These are phyloP conservation scores for Ceratocystis alfenasii DNA, from an alignment of 2,329 filamentous ascomycete species.

Conservation along the genomic window DNA sequence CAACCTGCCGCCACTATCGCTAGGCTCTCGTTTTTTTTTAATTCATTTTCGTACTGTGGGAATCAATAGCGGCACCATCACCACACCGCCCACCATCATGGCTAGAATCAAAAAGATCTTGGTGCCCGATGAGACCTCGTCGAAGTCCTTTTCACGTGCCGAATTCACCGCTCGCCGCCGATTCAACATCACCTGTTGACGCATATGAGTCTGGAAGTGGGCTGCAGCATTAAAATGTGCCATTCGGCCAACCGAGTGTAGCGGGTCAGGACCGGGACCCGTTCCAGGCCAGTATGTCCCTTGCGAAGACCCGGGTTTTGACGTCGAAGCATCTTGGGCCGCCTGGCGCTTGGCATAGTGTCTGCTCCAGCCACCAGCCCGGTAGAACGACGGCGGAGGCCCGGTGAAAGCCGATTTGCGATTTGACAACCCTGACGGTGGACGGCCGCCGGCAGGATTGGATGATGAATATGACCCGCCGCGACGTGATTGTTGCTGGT, in stretches of 20 bases:
- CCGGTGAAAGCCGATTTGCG: constrained; percentile 67
- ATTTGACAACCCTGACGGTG: constrained; percentile 68
- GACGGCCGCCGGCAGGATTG: constrained; percentile 58
- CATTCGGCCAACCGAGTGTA: constrained; percentile 40
- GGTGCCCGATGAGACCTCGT: neutral
- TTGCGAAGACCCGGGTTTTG: constrained; percentile 9
- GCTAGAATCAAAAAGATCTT: constrained; percentile 13
- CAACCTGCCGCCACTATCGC: neutral
- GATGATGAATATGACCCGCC: constrained; percentile 43
- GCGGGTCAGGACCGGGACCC: constrained; percentile 45
- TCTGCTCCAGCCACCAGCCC: constrained; percentile 63
- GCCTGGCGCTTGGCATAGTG: constrained; percentile 47
- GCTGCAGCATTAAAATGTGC: constrained; percentile 62
- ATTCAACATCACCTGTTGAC: constrained; percentile 41
- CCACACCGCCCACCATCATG: constrained; percentile 17
- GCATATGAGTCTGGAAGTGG: constrained; percentile 62
- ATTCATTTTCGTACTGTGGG: neutral
- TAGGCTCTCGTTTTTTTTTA: neutral
- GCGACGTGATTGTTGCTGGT: constrained; percentile 24
- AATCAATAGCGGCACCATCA: constrained; percentile 13
- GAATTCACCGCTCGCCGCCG: constrained; percentile 12
- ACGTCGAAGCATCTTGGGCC: constrained; percentile 38
- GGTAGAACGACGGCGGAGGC: constrained; percentile 81
- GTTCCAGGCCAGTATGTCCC: constrained; percentile 33
- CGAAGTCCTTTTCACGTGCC: constrained; percentile 7